phyloP scores from a whole-genome alignment of 106 monocot species.

The Allium cepa region DNA sequence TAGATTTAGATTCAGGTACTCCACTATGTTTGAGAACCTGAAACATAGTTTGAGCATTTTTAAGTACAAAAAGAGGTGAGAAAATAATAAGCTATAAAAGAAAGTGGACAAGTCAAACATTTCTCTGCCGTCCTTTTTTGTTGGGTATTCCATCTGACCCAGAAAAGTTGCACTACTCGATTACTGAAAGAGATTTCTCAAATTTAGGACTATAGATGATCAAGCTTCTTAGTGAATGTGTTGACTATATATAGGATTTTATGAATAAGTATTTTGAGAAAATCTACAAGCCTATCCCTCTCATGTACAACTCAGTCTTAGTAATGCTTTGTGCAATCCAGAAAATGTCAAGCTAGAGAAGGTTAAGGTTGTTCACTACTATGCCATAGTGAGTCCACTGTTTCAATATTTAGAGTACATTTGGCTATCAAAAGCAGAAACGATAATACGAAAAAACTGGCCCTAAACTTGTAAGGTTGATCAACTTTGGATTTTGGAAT shows the following conservation, averaged over 20 bases:
- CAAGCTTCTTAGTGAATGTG: not conserved
- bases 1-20: too few species aligned
- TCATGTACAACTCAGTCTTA: conserved; percentile 57
- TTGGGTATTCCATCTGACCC: too few species aligned
- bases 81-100: too few species aligned
- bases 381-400: conserved; percentile 36
- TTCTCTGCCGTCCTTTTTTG: too few species aligned
- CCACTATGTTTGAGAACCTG: too few species aligned
- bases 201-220: not conserved
- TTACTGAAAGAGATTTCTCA: not conserved
- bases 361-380: conserved; percentile 82
- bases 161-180: not conserved
- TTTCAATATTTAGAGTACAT: not conserved
- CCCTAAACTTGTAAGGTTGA: too few species aligned
- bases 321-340: conserved; percentile 82
- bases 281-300: conserved; percentile 60
- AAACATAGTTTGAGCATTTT: too few species aligned
- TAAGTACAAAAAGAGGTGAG: too few species aligned
- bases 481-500: not conserved
- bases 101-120: too few species aligned
- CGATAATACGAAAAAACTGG: too few species aligned
- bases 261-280: conserved; percentile 61
- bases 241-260: conserved; percentile 36
- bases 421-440: not conserved
- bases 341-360: conserved; percentile 51